Evolutionary conservation across 176 grass and related monocot species (phyloP), one percentile per base, ranked within the genome.

Genomic region (Themeda triandra): DNA sequence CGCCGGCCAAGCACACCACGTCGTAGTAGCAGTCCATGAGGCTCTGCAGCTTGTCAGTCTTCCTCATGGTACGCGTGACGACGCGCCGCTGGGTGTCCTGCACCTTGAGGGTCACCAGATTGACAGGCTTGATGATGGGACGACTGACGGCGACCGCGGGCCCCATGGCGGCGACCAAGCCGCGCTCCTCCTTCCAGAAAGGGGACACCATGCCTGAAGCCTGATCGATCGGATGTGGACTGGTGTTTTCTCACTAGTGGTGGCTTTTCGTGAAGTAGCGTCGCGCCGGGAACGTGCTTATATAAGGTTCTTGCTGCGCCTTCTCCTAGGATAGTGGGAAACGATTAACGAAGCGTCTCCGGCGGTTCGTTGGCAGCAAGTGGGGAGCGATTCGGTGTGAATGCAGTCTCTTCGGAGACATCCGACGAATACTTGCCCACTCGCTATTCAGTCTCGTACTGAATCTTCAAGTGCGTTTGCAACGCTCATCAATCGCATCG

Each of bases 1-100:
- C 49, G 25, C 27, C 29, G 31, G 15, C 27, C 27, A 1, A 10
- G 23, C 13, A 6, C 33, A 82, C 67, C 33, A 39, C 2, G 15
- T 69, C 67, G 49, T 82, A 71, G 80, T 72, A 82, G 67, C 4
- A 42, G 36, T 82, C 24, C 66, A 82, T 82, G 6, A 82, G 67
- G 36, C 0, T 51, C 18, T 72, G 67, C 17, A 82, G 51, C 80
- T 72, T 58, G 35, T 82, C 68, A 1, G 67, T 82, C 24, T 7
- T 30, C 1, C 51, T 68, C n/a, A 44, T 69, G 36, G 71, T 66
- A 5, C 15, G 49, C 23, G 14, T 0, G 13, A 81, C 28, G 37
- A 15, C 42, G 28, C 27, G 59, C 13, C 40, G 59, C 27, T 29
- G 8, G 4, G 13, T 2, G 82, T 75, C 82, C 58, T 75, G 40